phyloP scores from a whole-genome alignment of 495 filamentous ascomycete genomes.

The Penicillium ochrochloron region DNA sequence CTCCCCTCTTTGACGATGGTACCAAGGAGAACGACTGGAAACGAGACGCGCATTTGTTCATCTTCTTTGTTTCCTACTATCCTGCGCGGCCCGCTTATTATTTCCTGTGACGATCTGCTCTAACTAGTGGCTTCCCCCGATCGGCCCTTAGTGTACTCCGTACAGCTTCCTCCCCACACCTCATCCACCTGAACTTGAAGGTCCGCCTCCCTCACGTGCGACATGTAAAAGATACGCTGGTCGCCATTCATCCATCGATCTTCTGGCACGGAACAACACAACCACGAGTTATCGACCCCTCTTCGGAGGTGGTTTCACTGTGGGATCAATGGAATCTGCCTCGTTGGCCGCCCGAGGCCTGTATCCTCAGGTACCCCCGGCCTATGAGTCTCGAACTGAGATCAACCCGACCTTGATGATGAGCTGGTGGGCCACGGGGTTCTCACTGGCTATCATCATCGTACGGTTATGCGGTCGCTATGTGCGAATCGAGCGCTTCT shows the following conservation, averaged over 20 bases:
- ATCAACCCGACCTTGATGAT: slow-evolving; percentile 83
- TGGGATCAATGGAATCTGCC: slow-evolving; percentile 27
- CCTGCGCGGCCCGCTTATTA: background rate
- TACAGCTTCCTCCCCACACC: slow-evolving; percentile 12
- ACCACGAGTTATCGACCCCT: slow-evolving; percentile 21
- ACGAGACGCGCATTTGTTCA: background rate
- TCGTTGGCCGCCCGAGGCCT: slow-evolving; percentile 29
- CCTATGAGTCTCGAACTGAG: slow-evolving; percentile 52
- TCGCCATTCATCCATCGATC: slow-evolving; percentile 2
- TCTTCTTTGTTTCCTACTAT: background rate
- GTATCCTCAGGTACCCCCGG: slow-evolving; percentile 55
- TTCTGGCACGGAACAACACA: slow-evolving; percentile 5
- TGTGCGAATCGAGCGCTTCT: slow-evolving; percentile 78
- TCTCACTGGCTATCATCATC: slow-evolving; percentile 80
- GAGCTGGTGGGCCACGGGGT: slow-evolving; percentile 91
- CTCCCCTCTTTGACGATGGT: slow-evolving; percentile 2
- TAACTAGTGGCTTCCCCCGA: slow-evolving; percentile 8
- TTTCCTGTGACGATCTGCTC: background rate
- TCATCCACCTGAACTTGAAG: background rate
- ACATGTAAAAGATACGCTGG: slow-evolving; percentile 29
- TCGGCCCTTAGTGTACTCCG: slow-evolving; percentile 2
- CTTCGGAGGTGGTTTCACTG: slow-evolving; percentile 38
- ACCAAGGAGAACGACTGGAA: background rate
- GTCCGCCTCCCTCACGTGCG: slow-evolving; percentile 27
- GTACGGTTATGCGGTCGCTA: slow-evolving; percentile 78